phyloP scores from a whole-genome alignment of 2,329 filamentous ascomycete genomes.

The Cryphonectria naterciae region DNA sequence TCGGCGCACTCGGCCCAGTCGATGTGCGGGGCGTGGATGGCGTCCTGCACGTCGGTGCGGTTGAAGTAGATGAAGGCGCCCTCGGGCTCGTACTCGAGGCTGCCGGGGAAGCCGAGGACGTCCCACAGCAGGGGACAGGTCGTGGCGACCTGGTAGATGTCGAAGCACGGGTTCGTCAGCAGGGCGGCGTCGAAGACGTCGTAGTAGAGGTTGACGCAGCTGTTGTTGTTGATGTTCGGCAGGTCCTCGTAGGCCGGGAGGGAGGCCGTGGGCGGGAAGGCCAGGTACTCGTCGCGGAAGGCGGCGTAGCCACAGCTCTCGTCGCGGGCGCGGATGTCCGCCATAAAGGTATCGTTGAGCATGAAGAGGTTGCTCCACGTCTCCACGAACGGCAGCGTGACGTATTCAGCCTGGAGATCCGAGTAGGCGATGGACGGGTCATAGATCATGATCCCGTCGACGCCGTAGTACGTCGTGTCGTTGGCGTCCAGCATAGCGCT shows the following conservation, averaged over 20 bases:
- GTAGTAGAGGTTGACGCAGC: constrained; percentile 62
- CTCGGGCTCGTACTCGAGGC: constrained; percentile 63
- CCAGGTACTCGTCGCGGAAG: constrained; percentile 64
- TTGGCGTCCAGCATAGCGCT: constrained; percentile 71
- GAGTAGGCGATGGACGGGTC: constrained; percentile 67
- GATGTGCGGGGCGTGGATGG: constrained; percentile 36
- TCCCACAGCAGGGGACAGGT: constrained; percentile 75
- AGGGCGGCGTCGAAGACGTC: constrained; percentile 58
- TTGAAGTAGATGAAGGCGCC: constrained; percentile 72
- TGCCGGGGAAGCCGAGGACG: constrained; percentile 70
- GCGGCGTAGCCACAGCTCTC: constrained; percentile 65
- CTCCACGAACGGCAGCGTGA: constrained; percentile 63
- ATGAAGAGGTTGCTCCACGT: constrained; percentile 58
- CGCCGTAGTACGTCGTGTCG: constrained; percentile 68
- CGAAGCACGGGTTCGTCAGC: constrained; percentile 75
- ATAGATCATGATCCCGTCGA: constrained; percentile 72
- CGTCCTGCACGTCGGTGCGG: constrained; percentile 67
- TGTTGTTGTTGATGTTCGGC: constrained; percentile 44
- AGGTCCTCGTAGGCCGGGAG: constrained; percentile 51
- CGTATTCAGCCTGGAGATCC: constrained; percentile 47
- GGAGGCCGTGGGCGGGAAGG: constrained; percentile 68
- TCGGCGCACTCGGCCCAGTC: constrained; percentile 62
- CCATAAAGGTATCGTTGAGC: constrained; percentile 63
- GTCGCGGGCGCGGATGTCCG: constrained; percentile 54
- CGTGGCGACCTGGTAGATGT: constrained; percentile 73